These are phyloP conservation scores for Yamadazyma paraphyllophila DNA, from an alignment of 805 yeast species.

Conservation along the genomic window DNA sequence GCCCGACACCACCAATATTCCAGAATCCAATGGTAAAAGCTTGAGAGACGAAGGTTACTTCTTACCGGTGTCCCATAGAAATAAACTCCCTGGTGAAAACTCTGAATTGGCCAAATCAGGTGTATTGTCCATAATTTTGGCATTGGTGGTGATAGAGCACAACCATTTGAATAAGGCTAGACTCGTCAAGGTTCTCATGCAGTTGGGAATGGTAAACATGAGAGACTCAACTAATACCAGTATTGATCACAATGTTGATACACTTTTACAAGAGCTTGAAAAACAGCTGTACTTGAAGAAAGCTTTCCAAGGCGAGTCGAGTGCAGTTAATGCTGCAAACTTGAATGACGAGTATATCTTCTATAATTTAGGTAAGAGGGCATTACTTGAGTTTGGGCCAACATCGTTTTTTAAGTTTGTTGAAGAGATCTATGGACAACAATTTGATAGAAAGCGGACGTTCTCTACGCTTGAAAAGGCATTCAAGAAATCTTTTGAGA, in stretches of 20 bases:
- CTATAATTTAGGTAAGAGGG: slow-evolving; percentile 32
- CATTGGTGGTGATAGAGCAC: slow-evolving; percentile 29
- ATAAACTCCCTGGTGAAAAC: slow-evolving; percentile 21
- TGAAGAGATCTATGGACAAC: slow-evolving; percentile 22
- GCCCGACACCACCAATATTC: slow-evolving; percentile 12
- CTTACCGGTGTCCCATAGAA: slow-evolving; percentile 20
- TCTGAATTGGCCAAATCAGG: slow-evolving; percentile 31
- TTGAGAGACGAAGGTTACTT: slow-evolving; percentile 19
- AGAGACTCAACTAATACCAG: slow-evolving; percentile 19
- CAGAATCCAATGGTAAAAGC: slow-evolving; percentile 10
- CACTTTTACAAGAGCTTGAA: slow-evolving; percentile 24
- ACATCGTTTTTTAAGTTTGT: slow-evolving; percentile 24
- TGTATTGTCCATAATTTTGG: slow-evolving; percentile 25
- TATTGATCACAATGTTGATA: slow-evolving; percentile 19
- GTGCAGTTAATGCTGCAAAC: slow-evolving; percentile 4
- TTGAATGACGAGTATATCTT: slow-evolving; percentile 18
- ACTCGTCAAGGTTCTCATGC: slow-evolving; percentile 19
- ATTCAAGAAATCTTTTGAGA: slow-evolving; percentile 17
- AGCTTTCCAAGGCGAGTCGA: slow-evolving; percentile 6
- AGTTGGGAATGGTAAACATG: slow-evolving; percentile 28
- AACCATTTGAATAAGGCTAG: slow-evolving; percentile 30
- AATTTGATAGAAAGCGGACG: slow-evolving; percentile 22
- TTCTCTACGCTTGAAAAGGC: slow-evolving; percentile 25
- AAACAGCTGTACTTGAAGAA: slow-evolving; percentile 27
- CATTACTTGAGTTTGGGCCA: slow-evolving; percentile 33